These are phyloP conservation scores for Mucor piriformis DNA, from an alignment of 371 early-diverging fungal genomes.

Conservation along the genomic window DNA sequence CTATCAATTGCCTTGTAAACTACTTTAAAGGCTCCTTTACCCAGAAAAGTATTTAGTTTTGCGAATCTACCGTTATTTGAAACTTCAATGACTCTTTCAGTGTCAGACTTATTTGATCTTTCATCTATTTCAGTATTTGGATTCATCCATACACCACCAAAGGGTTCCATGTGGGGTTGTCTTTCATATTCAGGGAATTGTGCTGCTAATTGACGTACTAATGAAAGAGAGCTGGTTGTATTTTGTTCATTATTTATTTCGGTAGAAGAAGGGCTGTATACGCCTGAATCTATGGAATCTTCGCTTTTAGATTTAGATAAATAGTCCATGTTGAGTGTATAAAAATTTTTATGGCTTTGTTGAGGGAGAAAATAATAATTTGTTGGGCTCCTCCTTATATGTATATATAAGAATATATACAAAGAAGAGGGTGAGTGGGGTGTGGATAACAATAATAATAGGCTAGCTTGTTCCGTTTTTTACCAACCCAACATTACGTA, in stretches of 20 bases:
- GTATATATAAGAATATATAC: background rate
- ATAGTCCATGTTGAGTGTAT: constrained; percentile 4
- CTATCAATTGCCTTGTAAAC: constrained; percentile 89
- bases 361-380: background rate
- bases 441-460: background rate
- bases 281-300: constrained; percentile 29
- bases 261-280: constrained; percentile 23
- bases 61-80: constrained; percentile 76
- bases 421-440: background rate
- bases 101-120: constrained; percentile 30
- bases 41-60: constrained; percentile 67
- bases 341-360: background rate
- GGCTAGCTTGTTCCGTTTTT: background rate
- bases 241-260: constrained; percentile 19
- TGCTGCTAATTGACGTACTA: constrained; percentile 40
- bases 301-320: constrained; percentile 25
- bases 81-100: constrained; percentile 58
- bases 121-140: constrained; percentile 39
- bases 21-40: constrained; percentile 87
- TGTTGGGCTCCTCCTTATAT: background rate
- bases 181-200: constrained; percentile 40
- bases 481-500: constrained; percentile 24
- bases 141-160: constrained; percentile 42
- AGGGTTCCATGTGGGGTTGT: constrained; percentile 38
- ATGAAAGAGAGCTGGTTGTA: constrained; percentile 42